Conservation (phyloP, 768 basidiomycete genomes). For the Steccherinum ochraceum region DNA sequence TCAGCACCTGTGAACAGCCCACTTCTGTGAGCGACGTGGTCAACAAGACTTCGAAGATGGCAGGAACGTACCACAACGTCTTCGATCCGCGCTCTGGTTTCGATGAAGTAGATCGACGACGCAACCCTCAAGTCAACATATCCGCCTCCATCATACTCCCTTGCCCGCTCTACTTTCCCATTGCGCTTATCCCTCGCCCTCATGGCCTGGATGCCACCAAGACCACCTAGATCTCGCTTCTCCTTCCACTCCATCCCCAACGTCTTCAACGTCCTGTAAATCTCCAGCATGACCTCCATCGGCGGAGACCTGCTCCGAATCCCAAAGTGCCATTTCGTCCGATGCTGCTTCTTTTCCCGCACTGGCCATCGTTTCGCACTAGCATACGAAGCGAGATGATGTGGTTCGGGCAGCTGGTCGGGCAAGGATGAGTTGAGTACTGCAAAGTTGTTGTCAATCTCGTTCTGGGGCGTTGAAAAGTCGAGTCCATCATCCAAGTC, state of each 20-base stretch:
- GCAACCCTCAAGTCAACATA: conserved; percentile 58
- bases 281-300: conserved; percentile 99
- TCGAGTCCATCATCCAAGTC: conserved; percentile 52
- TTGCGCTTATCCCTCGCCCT: conserved; percentile 15
- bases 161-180: conserved; percentile 52
- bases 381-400: conserved; percentile 66
- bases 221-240: conserved; percentile 71
- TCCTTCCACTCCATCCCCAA: conserved; percentile 98
- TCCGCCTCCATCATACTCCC: conserved; percentile 53
- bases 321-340: conserved; percentile 96
- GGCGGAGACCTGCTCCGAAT: conserved; percentile 91
- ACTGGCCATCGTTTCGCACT: conserved; percentile 40
- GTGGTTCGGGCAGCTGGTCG: conserved; percentile 51
- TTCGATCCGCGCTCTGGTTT: conserved; percentile 84
- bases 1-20: conserved; percentile 58
- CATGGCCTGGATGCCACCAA: conserved; percentile 42
- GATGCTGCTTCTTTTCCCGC: conserved; percentile 65
- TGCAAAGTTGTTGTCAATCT: conserved; percentile 61
- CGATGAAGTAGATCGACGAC: conserved; percentile 85
- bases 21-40: background rate
- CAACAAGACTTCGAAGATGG: background rate
- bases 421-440: conserved; percentile 88
- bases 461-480: conserved; percentile 37
- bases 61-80: conserved; percentile 78
- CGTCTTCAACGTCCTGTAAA: conserved; percentile 85